Percentiles rank a stretch among this genome's conserved stretches.
These are phyloP conservation scores for Echinosophora koreensis DNA, from an alignment of 306 rosid genomes.

Conservation along the genomic window DNA sequence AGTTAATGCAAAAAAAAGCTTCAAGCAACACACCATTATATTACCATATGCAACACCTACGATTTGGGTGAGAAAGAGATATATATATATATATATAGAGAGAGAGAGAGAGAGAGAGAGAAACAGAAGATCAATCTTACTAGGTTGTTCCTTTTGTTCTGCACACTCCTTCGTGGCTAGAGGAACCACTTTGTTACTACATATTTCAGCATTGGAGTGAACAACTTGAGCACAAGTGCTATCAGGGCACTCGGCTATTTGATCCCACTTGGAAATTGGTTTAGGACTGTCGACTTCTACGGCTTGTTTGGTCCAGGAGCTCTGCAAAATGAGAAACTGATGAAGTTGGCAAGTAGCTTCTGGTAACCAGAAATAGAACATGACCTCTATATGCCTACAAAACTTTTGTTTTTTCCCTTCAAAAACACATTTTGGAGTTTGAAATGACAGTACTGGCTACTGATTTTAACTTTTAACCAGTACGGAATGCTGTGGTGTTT, in stretches of 20 bases:
- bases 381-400: not conserved
- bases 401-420: not conserved
- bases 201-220: conserved; percentile 69
- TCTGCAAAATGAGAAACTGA: conserved; percentile 62
- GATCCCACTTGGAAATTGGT: conserved; percentile 64
- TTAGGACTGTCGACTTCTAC: conserved; percentile 86
- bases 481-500: conserved; percentile 16
- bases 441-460: conserved; percentile 16
- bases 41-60: not conserved
- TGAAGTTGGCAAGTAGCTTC: conserved; percentile 33
- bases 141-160: conserved; percentile 61
- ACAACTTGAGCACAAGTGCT: conserved; percentile 91
- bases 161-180: conserved; percentile 52
- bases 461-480: conserved; percentile 12
- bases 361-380: conserved; percentile 24
- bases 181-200: conserved; percentile 54
- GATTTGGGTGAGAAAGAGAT: conserved; percentile 3
- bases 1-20: conserved; percentile 23
- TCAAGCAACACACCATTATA: conserved; percentile 35
- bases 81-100: too few relatives aligned
- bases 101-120: not conserved
- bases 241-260: conserved; percentile 66
- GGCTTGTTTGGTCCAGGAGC: conserved; percentile 91
- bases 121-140: conserved; percentile 50
- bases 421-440: not conserved